Percentiles rank a stretch among this genome's conserved stretches.
Conservation (phyloP, 2,329 filamentous ascomycete species). For the Fusarium sp. region DNA sequence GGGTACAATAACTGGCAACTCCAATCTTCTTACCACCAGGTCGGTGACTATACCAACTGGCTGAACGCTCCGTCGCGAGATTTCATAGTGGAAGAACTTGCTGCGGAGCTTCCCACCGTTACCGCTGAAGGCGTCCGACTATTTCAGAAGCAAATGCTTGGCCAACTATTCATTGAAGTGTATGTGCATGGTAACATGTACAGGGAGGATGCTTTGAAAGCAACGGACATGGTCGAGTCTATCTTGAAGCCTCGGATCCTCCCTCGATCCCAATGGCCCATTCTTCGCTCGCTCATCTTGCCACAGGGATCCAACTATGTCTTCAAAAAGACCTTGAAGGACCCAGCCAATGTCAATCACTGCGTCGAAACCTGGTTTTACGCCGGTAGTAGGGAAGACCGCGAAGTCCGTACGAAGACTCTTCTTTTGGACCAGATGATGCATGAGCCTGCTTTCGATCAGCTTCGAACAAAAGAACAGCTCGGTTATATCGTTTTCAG, state of each 20-base stretch:
- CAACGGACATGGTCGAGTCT: conserved; percentile 86
- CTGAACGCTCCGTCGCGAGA: conserved; percentile 80
- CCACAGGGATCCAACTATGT: conserved; percentile 87
- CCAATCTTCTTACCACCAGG: conserved; percentile 90
- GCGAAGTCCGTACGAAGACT: conserved; percentile 80
- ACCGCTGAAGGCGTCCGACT: conserved; percentile 81
- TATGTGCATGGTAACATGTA: conserved; percentile 94
- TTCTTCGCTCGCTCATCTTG: conserved; percentile 82
- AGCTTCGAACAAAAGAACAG: conserved; percentile 96
- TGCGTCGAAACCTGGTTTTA: conserved; percentile 86
- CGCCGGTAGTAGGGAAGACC: conserved; percentile 78
- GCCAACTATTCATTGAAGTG: conserved; percentile 89
- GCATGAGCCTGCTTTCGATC: conserved; percentile 94
- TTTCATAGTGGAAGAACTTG: conserved; percentile 85
- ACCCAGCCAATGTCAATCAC: conserved; percentile 91
- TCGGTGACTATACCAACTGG: conserved; percentile 86
- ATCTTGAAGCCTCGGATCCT: conserved; percentile 82
- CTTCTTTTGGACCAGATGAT: conserved; percentile 91
- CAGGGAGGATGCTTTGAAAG: conserved; percentile 90
- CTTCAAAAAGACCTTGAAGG: conserved; percentile 85
- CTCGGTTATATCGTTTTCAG: conserved; percentile 97
- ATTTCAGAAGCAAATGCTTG: conserved; percentile 86
- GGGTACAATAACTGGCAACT: conserved; percentile 90
- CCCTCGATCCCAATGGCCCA: conserved; percentile 84
- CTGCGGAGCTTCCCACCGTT: conserved; percentile 82